A percentile compares a stretch with the other conserved stretches of the same genome.
phyloP scores from a whole-genome alignment of 768 basidiomycete genomes.

The Phylloporus sp. region DNA sequence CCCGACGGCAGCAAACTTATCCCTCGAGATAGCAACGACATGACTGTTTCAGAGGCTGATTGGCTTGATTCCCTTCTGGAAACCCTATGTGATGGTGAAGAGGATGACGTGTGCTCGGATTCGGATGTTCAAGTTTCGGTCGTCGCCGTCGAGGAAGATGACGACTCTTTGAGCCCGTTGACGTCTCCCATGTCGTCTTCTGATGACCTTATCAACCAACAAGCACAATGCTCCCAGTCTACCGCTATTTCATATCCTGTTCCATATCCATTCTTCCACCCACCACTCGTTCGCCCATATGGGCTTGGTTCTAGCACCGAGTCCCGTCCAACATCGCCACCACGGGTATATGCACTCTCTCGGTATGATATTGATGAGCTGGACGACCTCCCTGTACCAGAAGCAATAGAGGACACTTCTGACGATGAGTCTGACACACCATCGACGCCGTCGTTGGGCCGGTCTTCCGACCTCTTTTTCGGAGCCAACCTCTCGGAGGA shows the following conservation, averaged over 20 bases:
- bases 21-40: constrained; percentile 27
- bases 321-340: constrained; percentile 40
- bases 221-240: constrained; percentile 45
- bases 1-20: constrained; percentile 67
- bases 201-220: constrained; percentile 62
- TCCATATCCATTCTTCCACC: constrained; percentile 61
- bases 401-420: constrained; percentile 79
- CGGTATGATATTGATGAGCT: constrained; percentile 60
- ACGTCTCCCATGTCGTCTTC: constrained; percentile 74
- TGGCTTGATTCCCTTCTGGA: constrained; percentile 84
- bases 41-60: constrained; percentile 60
- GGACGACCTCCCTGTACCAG: constrained; percentile 69
- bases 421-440: constrained; percentile 80
- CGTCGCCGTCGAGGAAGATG: constrained; percentile 58
- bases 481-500: constrained; percentile 49
- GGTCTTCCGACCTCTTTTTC: constrained; percentile 54
- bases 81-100: constrained; percentile 66
- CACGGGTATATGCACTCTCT: constrained; percentile 45
- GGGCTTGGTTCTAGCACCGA: constrained; percentile 42
- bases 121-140: constrained; percentile 45
- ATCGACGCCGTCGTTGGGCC: constrained; percentile 57
- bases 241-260: constrained; percentile 56
- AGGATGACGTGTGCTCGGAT: constrained; percentile 52
- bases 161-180: constrained; percentile 53
- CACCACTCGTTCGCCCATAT: constrained; percentile 53